These are phyloP conservation scores for Thermoascus crustaceus DNA, from an alignment of 2,329 filamentous ascomycete genomes.

Conservation along the genomic window DNA sequence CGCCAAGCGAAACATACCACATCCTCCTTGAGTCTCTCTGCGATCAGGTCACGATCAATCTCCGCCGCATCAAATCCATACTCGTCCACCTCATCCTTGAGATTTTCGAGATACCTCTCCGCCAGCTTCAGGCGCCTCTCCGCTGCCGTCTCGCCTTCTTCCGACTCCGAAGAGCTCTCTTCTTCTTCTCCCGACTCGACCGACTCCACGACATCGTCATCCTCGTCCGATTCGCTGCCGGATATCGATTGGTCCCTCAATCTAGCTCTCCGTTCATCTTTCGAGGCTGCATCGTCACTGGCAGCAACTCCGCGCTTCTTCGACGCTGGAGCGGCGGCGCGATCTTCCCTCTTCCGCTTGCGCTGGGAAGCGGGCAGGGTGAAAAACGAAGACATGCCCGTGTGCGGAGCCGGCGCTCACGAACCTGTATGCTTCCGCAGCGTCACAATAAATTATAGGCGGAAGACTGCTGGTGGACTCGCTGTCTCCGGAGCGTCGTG, in stretches of 20 bases:
- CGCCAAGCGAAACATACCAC: slow-evolving; percentile 48
- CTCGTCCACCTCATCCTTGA: slow-evolving; percentile 73
- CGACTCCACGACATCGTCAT: slow-evolving; percentile 40
- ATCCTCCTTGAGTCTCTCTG: slow-evolving; percentile 82
- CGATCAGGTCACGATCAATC: slow-evolving; percentile 85
- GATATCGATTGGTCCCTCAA: slow-evolving; percentile 74
- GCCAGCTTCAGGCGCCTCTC: slow-evolving; percentile 80
- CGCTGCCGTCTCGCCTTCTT: slow-evolving; percentile 73
- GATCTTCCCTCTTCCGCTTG: slow-evolving; percentile 72
- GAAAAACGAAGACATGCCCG: slow-evolving; percentile 86
- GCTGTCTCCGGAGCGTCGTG: no score
- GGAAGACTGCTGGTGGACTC: no score
- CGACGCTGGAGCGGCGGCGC: slow-evolving; percentile 32
- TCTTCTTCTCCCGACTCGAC: slow-evolving; percentile 42
- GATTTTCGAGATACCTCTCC: slow-evolving; percentile 86
- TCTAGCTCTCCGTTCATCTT: slow-evolving; percentile 38
- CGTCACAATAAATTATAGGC: no score
- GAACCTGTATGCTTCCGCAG: no score
- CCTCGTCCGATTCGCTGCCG: slow-evolving; percentile 67
- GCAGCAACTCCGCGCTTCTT: slow-evolving; percentile 39
- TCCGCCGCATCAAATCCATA: slow-evolving; percentile 88
- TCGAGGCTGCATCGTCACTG: slow-evolving; percentile 20
- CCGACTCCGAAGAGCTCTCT: slow-evolving; percentile 59
- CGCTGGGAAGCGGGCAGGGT: slow-evolving; percentile 77
- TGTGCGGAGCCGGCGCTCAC: no score